Base-by-base conservation (phyloP, 176 grass and related monocot species). In the Bothriochloa decipiens region DNA sequence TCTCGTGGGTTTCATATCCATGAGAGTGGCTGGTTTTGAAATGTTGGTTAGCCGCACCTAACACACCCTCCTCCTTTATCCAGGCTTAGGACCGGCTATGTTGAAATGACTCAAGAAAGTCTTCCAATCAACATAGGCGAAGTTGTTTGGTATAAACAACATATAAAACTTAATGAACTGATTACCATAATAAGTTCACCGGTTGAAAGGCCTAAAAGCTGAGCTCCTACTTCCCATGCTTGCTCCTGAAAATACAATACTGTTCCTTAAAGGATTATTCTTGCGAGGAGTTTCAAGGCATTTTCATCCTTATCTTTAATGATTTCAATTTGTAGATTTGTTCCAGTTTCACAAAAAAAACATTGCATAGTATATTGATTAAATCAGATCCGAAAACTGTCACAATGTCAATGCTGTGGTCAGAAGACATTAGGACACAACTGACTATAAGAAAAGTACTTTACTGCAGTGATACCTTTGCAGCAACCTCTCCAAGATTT, bases 151-250 rank as follows among this genome's bases (percentile, higher is more conserved):
- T 71, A 76, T 69, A 37, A 57, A 33, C 28, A 70, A 49, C 23
- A 91, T 39, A 82, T 66, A 61, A 3, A 88, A 63, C 8, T 81
- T 70, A 85, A 88, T 70, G 32, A 81, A 74, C 15, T 71, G 3
- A 29, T 65, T 92, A 97, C 95, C 91, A 98, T 71, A 41, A 98
- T n/a, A 70, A 98, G 40, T 69, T 95, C 73, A 65, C 95, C 95
- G 9, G 91, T 66, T 12, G 45, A 75, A 37, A 98, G 91, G 18
- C 95, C 95, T 43, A 98, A 13, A 7, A 98, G 53, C 81, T 98
- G 95, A 71, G 92, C 95, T 61, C 84, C 87, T 89, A 98, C 95
- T 91, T 98, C 95, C 95, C 95, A 98, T 88, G 95, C 95, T 95
- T 98, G 91, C 86, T 98, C 95, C 95, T 98, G 86, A 76, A 91